Conservation (phyloP, 2,329 filamentous ascomycete genomes). For the Magnaporthales sp. region DNA sequence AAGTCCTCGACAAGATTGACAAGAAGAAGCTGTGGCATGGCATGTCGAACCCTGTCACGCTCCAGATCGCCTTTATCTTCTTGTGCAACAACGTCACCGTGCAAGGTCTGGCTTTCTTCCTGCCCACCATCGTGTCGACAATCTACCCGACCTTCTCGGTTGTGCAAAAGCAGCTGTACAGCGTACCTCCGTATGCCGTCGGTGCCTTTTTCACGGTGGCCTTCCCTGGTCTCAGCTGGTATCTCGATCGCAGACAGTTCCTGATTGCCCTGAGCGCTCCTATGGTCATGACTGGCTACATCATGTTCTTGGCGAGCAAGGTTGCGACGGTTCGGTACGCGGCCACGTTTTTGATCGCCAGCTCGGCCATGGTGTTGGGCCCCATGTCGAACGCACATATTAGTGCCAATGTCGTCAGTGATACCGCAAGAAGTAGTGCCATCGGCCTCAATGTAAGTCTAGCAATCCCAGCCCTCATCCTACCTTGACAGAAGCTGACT, state of each 20-base stretch:
- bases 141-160: conserved; percentile 52
- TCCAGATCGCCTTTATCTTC: not conserved
- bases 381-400: conserved; percentile 55
- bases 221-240: conserved; percentile 48
- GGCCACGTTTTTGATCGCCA: conserved; percentile 56
- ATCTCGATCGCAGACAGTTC: conserved; percentile 44
- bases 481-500: not conserved
- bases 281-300: conserved; percentile 55
- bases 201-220: conserved; percentile 52
- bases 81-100: conserved; percentile 22
- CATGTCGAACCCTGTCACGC: conserved; percentile 19
- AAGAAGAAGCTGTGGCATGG: conserved; percentile 41
- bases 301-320: conserved; percentile 53
- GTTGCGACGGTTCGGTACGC: conserved; percentile 48
- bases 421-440: conserved; percentile 53
- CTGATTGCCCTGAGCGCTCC: conserved; percentile 46
- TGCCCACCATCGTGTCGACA: conserved; percentile 52
- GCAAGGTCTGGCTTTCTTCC: conserved; percentile 46
- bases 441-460: conserved; percentile 40
- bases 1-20: conserved; percentile 36
- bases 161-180: conserved; percentile 55
- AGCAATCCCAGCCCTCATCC: not conserved
- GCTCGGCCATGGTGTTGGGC: conserved; percentile 52
- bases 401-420: conserved; percentile 57
- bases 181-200: conserved; percentile 58